Percentiles rank a stretch among this genome's conserved stretches.
Evolutionary conservation across 805 yeast genomes (phyloP).

Genomic region (Saturnispora serradocipensis): DNA sequence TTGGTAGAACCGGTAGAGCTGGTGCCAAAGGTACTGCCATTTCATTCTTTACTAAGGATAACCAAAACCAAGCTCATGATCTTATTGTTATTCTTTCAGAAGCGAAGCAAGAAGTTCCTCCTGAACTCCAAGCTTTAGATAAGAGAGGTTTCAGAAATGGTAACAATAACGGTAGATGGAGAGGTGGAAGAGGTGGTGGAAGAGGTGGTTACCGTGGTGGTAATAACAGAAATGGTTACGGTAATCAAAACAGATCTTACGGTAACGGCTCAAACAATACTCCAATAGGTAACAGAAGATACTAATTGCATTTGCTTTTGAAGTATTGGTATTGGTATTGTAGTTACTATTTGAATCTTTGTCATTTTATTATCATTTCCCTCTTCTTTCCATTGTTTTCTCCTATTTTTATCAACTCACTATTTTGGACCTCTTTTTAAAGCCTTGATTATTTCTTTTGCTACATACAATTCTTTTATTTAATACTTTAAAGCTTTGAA

Average conservation of each 20-base stretch:
- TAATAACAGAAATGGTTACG: conserved; percentile 28
- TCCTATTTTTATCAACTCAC: background rate
- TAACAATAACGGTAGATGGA: conserved; percentile 47
- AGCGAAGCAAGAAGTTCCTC: conserved; percentile 88
- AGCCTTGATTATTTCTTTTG: conserved; percentile 1
- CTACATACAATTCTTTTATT: conserved; percentile 2
- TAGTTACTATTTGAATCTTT: background rate
- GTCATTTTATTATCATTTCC: background rate
- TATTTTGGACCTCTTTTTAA: background rate
- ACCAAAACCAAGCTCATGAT: conserved; percentile 83
- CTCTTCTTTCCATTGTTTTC: background rate
- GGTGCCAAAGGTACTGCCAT: conserved; percentile 94
- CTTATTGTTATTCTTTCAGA: conserved; percentile 84
- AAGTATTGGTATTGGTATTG: background rate
- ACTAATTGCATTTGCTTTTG: conserved; percentile 20
- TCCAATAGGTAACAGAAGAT: conserved; percentile 35
- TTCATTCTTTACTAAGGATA: conserved; percentile 84
- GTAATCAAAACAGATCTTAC: conserved; percentile 9
- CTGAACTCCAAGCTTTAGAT: conserved; percentile 66
- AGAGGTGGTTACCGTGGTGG: conserved; percentile 37
- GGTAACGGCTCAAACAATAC: conserved; percentile 36
- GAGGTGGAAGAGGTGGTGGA: conserved; percentile 42
- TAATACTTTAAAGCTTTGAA: background rate
- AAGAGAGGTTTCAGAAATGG: conserved; percentile 55
- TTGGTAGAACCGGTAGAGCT: conserved; percentile 99